phyloP scores from a whole-genome alignment of 768 basidiomycete genomes.

The Boletus barrowsii region DNA sequence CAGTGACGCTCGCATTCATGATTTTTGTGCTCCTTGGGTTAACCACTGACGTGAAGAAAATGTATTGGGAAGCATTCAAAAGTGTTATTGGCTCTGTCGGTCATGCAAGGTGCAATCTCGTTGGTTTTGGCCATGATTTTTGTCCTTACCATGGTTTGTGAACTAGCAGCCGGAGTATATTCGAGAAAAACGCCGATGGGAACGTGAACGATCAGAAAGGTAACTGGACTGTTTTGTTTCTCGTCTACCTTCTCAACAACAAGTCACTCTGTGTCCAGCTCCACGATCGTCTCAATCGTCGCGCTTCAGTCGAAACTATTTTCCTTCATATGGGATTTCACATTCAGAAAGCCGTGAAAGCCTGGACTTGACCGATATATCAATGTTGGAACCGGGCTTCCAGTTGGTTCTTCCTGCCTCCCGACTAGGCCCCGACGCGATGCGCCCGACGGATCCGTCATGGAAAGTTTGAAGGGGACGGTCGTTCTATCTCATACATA shows the following conservation, averaged over 20 bases:
- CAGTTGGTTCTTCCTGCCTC: background rate
- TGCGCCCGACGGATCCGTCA: background rate
- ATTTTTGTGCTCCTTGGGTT: constrained; percentile 18
- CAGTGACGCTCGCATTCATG: constrained; percentile 6
- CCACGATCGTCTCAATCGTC: background rate
- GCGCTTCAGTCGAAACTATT: background rate
- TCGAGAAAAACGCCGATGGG: background rate
- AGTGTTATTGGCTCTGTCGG: background rate
- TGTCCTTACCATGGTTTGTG: background rate
- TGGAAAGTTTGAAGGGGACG: background rate
- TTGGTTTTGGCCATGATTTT: background rate
- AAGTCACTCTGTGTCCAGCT: background rate
- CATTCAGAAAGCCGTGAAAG: background rate
- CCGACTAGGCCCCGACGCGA: background rate
- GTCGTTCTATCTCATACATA: background rate
- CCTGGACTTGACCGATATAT: background rate
- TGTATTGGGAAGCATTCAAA: constrained; percentile 9
- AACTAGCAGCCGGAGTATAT: background rate
- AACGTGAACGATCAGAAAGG: background rate
- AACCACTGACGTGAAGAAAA: constrained; percentile 13
- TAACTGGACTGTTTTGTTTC: background rate
- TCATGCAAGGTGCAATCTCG: background rate
- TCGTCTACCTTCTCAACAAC: background rate
- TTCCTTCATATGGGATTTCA: background rate
- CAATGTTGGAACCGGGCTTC: background rate